Evolutionary conservation across 1,284 basidiomycete species (phyloP), one percentile per base, ranked within the genome.

Genomic region (Ganoderma resinaceum): DNA sequence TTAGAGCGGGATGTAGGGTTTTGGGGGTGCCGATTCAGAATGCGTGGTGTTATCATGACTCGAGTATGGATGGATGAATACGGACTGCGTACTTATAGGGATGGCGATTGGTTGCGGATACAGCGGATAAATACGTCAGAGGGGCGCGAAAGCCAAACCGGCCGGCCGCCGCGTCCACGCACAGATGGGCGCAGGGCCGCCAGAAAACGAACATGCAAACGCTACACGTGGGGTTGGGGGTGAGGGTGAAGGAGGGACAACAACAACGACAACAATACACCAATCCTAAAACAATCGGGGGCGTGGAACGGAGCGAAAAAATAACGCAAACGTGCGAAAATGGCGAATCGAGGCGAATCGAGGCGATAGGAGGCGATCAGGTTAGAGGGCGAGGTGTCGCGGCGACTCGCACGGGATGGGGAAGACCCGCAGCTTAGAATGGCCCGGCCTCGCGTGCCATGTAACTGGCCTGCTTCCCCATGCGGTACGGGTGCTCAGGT

Each of bases 101-200:
- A 23, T 26, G 38, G 23, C 29, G 14, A 61, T 61, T 61, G 35
- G 63, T 33, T 23, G 43, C 46, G 60, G 66, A 71, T 66, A 75
- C 70, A 70, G 65, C 31, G 66, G 66, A 73, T 75, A 75, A 73
- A 75, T 73, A 75, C 67, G 63, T 64, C 29, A 61, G 61, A 52
- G 11, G 43, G 33, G 46, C 23, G 29, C 35, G n/a, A 58, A 68
- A 31, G 64, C 43, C 35, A 52, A 38, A 61, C 26, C 23, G 38
- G 35, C 18, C 37, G 38, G n/a, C 58, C 37, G 35, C 23, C 38
- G 20, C 43, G 43, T n/a, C 40, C 43, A 46, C 20, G 12, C 43
- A 46, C 11, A 11, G 43, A 46, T n/a, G 43, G 43, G 8, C 43
- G 43, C 43, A n/a, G n/a, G 43, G 43, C 18, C 8, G 43, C n/a